Conservation (phyloP, 257 asterid species). For the Eucommia ulmoides region DNA sequence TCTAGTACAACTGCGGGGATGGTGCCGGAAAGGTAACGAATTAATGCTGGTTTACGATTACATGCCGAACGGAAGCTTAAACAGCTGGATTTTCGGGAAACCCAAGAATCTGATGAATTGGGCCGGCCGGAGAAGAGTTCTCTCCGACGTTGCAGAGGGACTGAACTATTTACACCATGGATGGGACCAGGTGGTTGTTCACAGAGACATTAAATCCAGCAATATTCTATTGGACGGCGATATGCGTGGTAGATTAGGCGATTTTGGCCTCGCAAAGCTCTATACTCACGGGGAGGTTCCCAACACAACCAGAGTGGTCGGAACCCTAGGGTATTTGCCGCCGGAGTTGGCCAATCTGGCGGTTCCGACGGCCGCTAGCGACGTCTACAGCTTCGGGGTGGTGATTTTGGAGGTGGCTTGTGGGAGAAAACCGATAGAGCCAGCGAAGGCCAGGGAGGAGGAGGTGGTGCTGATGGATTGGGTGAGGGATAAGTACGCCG, state of each 20-base stretch:
- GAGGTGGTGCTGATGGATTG: slow-evolving; percentile 67
- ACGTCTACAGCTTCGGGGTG: slow-evolving; percentile 71
- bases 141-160: slow-evolving; percentile 70
- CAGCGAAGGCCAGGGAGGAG: slow-evolving; percentile 35
- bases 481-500: slow-evolving; percentile 53
- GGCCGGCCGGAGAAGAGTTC: slow-evolving; percentile 47
- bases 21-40: slow-evolving; percentile 68
- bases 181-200: slow-evolving; percentile 78
- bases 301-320: slow-evolving; percentile 72
- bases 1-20: slow-evolving; percentile 64
- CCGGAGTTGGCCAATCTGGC: slow-evolving; percentile 78
- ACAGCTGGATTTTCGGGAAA: slow-evolving; percentile 58
- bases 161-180: slow-evolving; percentile 66
- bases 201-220: slow-evolving; percentile 82
- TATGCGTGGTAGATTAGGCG: slow-evolving; percentile 73
- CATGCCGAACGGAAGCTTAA: slow-evolving; percentile 80
- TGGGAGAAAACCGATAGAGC: slow-evolving; percentile 56
- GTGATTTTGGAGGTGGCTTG: slow-evolving; percentile 75
- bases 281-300: slow-evolving; percentile 70
- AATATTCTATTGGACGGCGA: slow-evolving; percentile 59
- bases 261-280: slow-evolving; percentile 69
- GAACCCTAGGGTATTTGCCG: slow-evolving; percentile 73
- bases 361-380: slow-evolving; percentile 56
- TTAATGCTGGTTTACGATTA: slow-evolving; percentile 61
- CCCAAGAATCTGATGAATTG: slow-evolving; percentile 46